Evolutionary conservation across 1,284 basidiomycete species (phyloP).

Genomic region (Melanopsichium pennsylvanicum): DNA sequence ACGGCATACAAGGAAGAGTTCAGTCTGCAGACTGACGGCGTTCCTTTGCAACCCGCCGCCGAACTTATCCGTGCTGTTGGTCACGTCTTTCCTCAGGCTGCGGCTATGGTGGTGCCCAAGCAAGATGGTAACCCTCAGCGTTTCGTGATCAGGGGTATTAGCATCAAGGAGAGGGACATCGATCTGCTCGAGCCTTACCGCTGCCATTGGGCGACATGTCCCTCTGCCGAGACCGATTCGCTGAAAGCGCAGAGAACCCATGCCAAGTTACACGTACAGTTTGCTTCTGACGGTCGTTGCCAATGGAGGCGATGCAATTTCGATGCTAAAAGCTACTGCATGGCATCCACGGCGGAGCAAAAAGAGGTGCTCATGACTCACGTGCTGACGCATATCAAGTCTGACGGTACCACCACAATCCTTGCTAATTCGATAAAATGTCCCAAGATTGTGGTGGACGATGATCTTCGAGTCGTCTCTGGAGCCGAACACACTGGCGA

Average conservation of each 20-base stretch:
- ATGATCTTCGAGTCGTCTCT: slow-evolving; percentile 22
- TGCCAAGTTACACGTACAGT: slow-evolving; percentile 40
- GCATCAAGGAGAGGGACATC: slow-evolving; percentile 44
- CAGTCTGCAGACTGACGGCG: slow-evolving; percentile 62
- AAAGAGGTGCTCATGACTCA: slow-evolving; percentile 26
- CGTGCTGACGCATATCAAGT: slow-evolving; percentile 48
- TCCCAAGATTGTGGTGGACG: slow-evolving; percentile 21
- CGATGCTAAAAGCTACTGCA: slow-evolving; percentile 12
- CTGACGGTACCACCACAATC: neutral
- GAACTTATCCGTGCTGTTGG: slow-evolving; percentile 87
- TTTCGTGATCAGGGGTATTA: slow-evolving; percentile 82
- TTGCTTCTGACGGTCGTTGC: slow-evolving; percentile 46
- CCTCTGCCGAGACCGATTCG: slow-evolving; percentile 32
- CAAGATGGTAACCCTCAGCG: slow-evolving; percentile 70
- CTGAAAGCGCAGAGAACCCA: slow-evolving; percentile 43
- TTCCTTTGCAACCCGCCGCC: slow-evolving; percentile 76
- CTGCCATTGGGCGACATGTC: slow-evolving; percentile 57
- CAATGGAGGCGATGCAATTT: slow-evolving; percentile 52
- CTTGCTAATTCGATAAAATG: neutral
- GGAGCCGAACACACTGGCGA: slow-evolving; percentile 26
- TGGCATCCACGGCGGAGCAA: slow-evolving; percentile 3
- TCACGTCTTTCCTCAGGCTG: slow-evolving; percentile 77
- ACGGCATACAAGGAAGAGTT: slow-evolving; percentile 78
- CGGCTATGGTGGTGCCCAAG: slow-evolving; percentile 80
- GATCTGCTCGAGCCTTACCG: slow-evolving; percentile 27